Conservation (phyloP, 805 yeast genomes). For the Saturnispora hagleri region DNA sequence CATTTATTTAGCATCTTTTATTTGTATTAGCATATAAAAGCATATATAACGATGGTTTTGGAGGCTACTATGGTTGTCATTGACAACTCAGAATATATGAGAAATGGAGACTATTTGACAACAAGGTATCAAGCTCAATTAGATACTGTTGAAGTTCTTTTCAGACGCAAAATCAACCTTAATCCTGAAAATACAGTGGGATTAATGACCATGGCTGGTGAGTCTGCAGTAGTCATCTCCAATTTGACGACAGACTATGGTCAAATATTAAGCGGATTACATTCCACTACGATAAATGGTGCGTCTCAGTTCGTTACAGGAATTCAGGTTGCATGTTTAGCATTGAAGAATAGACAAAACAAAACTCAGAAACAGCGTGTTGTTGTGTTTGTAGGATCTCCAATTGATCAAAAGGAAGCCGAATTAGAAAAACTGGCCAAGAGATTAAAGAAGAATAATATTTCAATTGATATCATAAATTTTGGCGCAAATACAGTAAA, state of each 20-base stretch:
- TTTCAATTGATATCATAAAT: slow-evolving; percentile 82
- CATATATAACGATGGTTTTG: slow-evolving; percentile 55
- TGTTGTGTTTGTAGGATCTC: slow-evolving; percentile 82
- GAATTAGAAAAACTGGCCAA: slow-evolving; percentile 80
- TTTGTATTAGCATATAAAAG: neutral
- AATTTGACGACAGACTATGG: slow-evolving; percentile 86
- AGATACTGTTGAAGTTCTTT: slow-evolving; percentile 80
- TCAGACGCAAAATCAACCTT: slow-evolving; percentile 73
- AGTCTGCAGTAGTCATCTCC: slow-evolving; percentile 76
- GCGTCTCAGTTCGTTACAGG: slow-evolving; percentile 63
- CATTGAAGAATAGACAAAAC: slow-evolving; percentile 93
- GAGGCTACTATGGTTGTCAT: slow-evolving; percentile 94
- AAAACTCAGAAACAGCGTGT: slow-evolving; percentile 87
- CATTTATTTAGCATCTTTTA: neutral
- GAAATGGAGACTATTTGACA: slow-evolving; percentile 90
- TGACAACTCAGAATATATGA: slow-evolving; percentile 92
- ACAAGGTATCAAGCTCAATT: slow-evolving; percentile 88
- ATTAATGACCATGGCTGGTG: slow-evolving; percentile 78
- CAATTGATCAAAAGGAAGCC: slow-evolving; percentile 57
- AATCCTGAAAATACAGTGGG: slow-evolving; percentile 96
- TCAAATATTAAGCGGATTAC: slow-evolving; percentile 73
- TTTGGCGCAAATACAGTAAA: slow-evolving; percentile 84
- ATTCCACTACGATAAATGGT: slow-evolving; percentile 68
- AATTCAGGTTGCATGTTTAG: slow-evolving; percentile 87
- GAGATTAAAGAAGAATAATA: slow-evolving; percentile 84